Percentiles rank a stretch among this genome's conserved stretches.
These are phyloP conservation scores for Nakazawaea laoshanensis DNA, from an alignment of 805 yeast species.

Conservation along the genomic window DNA sequence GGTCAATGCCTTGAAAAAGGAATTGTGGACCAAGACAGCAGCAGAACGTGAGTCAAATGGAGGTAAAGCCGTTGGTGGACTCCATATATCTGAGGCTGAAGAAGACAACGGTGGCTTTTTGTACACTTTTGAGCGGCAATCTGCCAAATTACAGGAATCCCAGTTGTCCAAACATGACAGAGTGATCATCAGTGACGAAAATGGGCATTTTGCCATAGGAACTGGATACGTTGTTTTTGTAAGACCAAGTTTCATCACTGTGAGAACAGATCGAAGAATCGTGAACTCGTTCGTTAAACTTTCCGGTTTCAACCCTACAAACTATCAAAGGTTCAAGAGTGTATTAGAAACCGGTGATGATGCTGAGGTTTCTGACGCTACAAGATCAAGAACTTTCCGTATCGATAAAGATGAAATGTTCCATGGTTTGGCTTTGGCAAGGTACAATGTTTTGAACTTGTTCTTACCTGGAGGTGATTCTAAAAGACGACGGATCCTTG, in stretches of 20 bases:
- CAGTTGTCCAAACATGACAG: slow-evolving; percentile 54
- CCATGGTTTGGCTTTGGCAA: slow-evolving; percentile 65
- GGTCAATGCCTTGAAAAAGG: slow-evolving; percentile 39
- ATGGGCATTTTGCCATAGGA: slow-evolving; percentile 68
- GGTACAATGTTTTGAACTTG: slow-evolving; percentile 67
- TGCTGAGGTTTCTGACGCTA: slow-evolving; percentile 10
- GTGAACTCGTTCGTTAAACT: slow-evolving; percentile 26
- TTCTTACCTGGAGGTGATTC: slow-evolving; percentile 45
- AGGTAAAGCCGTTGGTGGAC: slow-evolving; percentile 51
- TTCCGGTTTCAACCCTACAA: slow-evolving; percentile 30
- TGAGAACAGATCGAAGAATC: slow-evolving; percentile 49
- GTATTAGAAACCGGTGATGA: slow-evolving; percentile 23
- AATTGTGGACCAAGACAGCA: slow-evolving; percentile 60
- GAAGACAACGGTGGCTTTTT: slow-evolving; percentile 22
- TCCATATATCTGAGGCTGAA: slow-evolving; percentile 29
- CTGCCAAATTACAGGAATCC: slow-evolving; percentile 22
- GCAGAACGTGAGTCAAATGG: slow-evolving; percentile 48
- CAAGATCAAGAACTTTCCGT: slow-evolving; percentile 33
- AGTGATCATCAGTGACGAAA: slow-evolving; percentile 70
- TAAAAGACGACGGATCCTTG: slow-evolving; percentile 37
- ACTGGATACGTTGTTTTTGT: slow-evolving; percentile 47
- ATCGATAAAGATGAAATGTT: slow-evolving; percentile 76
- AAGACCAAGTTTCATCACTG: slow-evolving; percentile 30
- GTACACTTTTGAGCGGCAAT: slow-evolving; percentile 40
- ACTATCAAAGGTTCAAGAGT: slow-evolving; percentile 44